A percentile compares a stretch with the other conserved stretches of the same genome.
phyloP scores from a whole-genome alignment of 2,329 filamentous ascomycete species.

The Aspergillus felis region DNA sequence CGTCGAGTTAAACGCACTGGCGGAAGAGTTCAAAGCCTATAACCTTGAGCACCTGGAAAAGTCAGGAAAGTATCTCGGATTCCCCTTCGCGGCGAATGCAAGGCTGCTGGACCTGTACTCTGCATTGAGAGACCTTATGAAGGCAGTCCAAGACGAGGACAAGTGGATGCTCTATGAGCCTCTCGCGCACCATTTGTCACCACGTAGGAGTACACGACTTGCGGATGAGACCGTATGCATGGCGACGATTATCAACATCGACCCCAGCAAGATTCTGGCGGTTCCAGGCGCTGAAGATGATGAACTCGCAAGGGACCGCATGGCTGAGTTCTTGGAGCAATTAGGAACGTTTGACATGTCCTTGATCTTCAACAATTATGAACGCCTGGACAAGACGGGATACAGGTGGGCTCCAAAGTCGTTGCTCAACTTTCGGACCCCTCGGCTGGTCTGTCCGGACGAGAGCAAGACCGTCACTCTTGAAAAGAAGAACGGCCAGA shows the following conservation, averaged over 20 bases:
- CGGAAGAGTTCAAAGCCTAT: not conserved
- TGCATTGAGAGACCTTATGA: not conserved
- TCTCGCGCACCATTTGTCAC: conserved; percentile 4
- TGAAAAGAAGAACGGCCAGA: not conserved
- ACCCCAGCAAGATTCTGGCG: not conserved
- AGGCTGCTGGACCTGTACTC: not conserved
- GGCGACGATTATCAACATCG: conserved; percentile 8
- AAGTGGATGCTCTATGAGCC: conserved; percentile 8
- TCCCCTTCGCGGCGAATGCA: not conserved
- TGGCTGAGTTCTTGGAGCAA: conserved; percentile 4
- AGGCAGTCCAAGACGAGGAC: not conserved
- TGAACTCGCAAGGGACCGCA: not conserved
- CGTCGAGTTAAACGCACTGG: not conserved
- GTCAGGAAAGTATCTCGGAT: not conserved
- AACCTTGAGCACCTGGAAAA: not conserved
- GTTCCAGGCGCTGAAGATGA: not conserved
- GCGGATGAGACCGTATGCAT: conserved; percentile 11
- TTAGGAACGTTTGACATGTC: conserved; percentile 3
- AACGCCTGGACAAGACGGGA: conserved; percentile 2
- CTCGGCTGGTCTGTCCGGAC: not conserved
- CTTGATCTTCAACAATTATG: conserved; percentile 14
- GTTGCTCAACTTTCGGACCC: conserved; percentile 8
- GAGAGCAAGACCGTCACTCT: not conserved
- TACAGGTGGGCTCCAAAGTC: conserved; percentile 13
- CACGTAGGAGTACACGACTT: conserved; percentile 9